Percentiles rank a stretch among this genome's conserved stretches.
phyloP scores from a whole-genome alignment of 768 basidiomycete species.

The Psilocybe subaeruginosa region DNA sequence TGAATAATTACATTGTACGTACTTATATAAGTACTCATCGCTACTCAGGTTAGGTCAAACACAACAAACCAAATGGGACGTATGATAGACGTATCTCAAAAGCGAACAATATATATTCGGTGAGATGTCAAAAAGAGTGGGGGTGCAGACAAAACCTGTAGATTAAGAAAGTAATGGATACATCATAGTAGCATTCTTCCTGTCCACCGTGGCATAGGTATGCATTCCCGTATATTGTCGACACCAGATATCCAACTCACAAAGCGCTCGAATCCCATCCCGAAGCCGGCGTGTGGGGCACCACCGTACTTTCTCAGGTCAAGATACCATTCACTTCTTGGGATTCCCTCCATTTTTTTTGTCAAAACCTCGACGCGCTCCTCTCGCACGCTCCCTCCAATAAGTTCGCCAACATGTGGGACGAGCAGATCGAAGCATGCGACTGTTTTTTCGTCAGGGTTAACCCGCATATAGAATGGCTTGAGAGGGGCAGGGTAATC shows the following conservation, averaged over 20 bases:
- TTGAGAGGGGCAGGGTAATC: slow-evolving; percentile 86
- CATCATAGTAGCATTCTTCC: slow-evolving; percentile 69
- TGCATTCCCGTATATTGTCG: slow-evolving; percentile 91
- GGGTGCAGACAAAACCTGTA: too few relatives aligned
- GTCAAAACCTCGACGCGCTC: slow-evolving; percentile 62
- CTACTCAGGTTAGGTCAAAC: too few relatives aligned
- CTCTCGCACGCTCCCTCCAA: slow-evolving; percentile 89
- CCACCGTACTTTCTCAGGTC: slow-evolving; percentile 86
- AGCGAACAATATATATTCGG: too few relatives aligned
- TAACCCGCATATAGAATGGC: slow-evolving; percentile 95
- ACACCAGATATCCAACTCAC: slow-evolving; percentile 86
- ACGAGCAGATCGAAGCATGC: slow-evolving; percentile 97
- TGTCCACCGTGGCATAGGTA: slow-evolving; percentile 90
- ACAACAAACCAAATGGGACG: too few relatives aligned
- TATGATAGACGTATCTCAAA: too few relatives aligned
- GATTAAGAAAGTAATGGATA: too few relatives aligned
- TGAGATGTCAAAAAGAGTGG: too few relatives aligned
- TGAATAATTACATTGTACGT: too few relatives aligned
- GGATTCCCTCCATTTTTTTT: slow-evolving; percentile 47
- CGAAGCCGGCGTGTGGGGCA: slow-evolving; percentile 94
- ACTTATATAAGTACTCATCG: too few relatives aligned
- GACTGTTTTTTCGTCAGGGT: slow-evolving; percentile 47
- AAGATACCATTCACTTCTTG: slow-evolving; percentile 69
- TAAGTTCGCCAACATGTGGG: slow-evolving; percentile 86
- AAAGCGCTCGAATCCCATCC: slow-evolving; percentile 92